phyloP scores from a whole-genome alignment of 2,329 filamentous ascomycete genomes.

The Alternaria triticina region DNA sequence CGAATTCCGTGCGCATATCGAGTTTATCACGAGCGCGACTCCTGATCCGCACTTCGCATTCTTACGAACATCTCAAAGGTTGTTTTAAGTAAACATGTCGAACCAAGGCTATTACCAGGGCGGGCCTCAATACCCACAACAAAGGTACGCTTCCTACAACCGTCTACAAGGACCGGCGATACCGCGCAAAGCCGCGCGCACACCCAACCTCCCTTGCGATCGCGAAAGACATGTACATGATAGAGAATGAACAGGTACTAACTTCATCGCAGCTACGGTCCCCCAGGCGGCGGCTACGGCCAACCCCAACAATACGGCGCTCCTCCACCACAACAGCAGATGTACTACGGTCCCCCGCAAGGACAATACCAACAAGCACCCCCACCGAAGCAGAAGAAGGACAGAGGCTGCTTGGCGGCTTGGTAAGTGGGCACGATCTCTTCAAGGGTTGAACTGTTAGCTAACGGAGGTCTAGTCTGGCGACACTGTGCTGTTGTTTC shows the following conservation, averaged over 20 bases:
- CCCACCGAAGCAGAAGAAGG: constrained; percentile 56
- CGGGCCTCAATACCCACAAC: constrained; percentile 47
- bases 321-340: constrained; percentile 33
- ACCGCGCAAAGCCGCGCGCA: background rate
- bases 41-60: background rate
- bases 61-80: background rate
- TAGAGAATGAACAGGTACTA: background rate
- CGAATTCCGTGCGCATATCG: background rate
- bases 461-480: constrained; percentile 30
- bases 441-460: background rate
- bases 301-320: constrained; percentile 28
- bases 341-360: constrained; percentile 37
- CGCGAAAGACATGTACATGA: background rate
- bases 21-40: background rate
- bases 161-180: background rate
- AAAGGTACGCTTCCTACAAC: constrained; percentile 28
- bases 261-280: constrained; percentile 27
- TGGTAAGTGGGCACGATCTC: constrained; percentile 25
- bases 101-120: constrained; percentile 47
- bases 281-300: constrained; percentile 15
- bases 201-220: background rate
- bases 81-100: constrained; percentile 27
- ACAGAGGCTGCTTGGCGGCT: constrained; percentile 39
- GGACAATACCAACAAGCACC: constrained; percentile 59
- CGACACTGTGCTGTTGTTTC: constrained; percentile 66